Evolutionary conservation across 2,329 filamentous ascomycete species (phyloP).

Genomic region (Metarhizium album): DNA sequence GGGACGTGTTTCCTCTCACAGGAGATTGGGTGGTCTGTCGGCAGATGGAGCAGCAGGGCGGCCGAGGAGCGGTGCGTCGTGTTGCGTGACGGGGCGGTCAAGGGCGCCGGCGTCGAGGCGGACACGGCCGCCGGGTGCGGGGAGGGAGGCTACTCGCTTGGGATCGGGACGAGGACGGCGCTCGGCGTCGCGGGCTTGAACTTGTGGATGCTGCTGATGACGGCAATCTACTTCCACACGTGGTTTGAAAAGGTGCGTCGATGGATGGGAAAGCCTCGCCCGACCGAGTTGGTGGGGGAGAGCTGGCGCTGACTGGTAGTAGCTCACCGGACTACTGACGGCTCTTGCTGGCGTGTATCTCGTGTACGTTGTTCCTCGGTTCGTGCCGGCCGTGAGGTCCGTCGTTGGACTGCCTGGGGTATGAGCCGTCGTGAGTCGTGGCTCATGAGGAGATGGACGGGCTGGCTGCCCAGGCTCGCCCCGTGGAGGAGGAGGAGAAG

Average conservation of each 20-base stretch:
- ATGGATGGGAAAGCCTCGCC: fast-evolving
- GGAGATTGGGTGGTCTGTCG: conserved; percentile 57
- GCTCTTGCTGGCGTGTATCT: conserved; percentile 35
- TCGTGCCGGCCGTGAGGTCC: conserved; percentile 33
- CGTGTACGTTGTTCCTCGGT: conserved; percentile 42
- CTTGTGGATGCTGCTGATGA: conserved; percentile 98
- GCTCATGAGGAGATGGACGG: conserved; percentile 4
- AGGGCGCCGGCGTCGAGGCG: conserved; percentile 42
- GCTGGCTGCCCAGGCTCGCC: no score
- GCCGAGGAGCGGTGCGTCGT: conserved; percentile 56
- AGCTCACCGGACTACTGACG: conserved; percentile 44
- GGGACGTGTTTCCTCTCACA: conserved; percentile 73
- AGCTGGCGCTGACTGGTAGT: conserved; percentile 9
- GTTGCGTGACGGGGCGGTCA: conserved; percentile 55
- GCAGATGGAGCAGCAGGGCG: conserved; percentile 27
- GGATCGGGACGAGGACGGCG: conserved; percentile 44
- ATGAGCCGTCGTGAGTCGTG: no score
- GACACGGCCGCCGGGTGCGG: conserved; percentile 16
- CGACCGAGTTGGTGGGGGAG: conserved; percentile 13
- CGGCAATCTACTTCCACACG: conserved; percentile 95
- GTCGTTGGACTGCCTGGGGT: conserved; percentile 41
- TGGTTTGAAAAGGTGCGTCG: conserved; percentile 84
- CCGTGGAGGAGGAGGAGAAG: no score
- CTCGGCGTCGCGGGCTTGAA: conserved; percentile 57
- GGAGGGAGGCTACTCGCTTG: conserved; percentile 21